Percentiles rank a stretch among this genome's conserved stretches.
phyloP scores from a whole-genome alignment of 169 alveolate genomes.

The Cryptosporidium parvum region DNA sequence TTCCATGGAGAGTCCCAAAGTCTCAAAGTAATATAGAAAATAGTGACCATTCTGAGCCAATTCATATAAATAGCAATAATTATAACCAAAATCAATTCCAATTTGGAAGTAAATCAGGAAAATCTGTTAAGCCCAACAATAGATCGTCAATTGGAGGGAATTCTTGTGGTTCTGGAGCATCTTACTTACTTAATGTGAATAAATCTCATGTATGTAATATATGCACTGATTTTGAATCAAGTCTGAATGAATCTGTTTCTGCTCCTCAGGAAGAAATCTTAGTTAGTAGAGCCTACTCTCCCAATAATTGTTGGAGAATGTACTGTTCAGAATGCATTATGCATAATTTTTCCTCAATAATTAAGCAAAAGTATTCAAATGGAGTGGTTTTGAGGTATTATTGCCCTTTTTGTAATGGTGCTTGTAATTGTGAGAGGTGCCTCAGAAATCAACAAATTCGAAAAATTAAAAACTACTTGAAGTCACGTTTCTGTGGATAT shows the following conservation, averaged over 20 bases:
- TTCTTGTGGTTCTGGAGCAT: not conserved
- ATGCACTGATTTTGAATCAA: constrained; percentile 43
- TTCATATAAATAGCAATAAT: not conserved
- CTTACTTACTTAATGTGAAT: not conserved
- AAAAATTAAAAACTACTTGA: constrained; percentile 58
- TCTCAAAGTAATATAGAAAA: constrained; percentile 18
- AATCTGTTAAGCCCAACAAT: not conserved
- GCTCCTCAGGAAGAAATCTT: constrained; percentile 11
- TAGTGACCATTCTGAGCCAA: constrained; percentile 14
- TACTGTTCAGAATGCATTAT: constrained; percentile 70
- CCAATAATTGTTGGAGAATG: constrained; percentile 75
- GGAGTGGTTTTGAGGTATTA: constrained; percentile 64
- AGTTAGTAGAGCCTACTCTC: constrained; percentile 46
- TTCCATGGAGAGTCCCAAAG: constrained; percentile 67
- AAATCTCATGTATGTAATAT: constrained; percentile 44
- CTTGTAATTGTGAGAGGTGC: constrained; percentile 73
- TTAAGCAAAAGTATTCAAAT: constrained; percentile 64
- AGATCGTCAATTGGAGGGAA: not conserved
- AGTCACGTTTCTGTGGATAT: constrained; percentile 46
- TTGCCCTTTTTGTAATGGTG: constrained; percentile 68
- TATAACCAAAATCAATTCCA: not conserved
- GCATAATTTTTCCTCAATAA: constrained; percentile 68
- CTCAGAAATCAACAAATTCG: constrained; percentile 65
- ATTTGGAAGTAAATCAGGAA: not conserved
- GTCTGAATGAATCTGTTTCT: not conserved